Evolutionary conservation across 352 stramenopile species (phyloP), one percentile per base, ranked within the genome.

Genomic region (Globisporangium irregulare): DNA sequence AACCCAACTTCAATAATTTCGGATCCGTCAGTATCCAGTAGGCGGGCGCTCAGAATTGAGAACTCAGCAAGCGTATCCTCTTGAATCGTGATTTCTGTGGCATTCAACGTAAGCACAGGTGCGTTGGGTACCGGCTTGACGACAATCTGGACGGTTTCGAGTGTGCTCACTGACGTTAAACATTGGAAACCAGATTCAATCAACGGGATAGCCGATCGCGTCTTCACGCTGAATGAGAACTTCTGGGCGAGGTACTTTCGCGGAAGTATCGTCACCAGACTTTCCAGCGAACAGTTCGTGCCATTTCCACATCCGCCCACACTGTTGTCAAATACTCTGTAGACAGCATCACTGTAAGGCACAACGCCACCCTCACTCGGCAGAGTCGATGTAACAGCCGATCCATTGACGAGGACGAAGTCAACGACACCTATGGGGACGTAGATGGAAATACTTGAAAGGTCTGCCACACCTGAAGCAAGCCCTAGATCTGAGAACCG

Each of bases 1-100:
- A 76, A 68, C 1, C 65, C 65, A 10, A 86, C 54, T 57, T 90
- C 79, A 29, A 90, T 78, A 4, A 74, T 67, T 62, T 87, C 79
- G 0, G 81, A 90, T 18, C 78, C 79, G 51, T 86, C 81, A 9
- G 25, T 38, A 25, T 90, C 81, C 0, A 81, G 68, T 1, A 81
- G 85, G 0, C 68, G 71, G 0, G 74, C 81, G 10, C 79, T 72
- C 4, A 78, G 15, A 7, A 90, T 77, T 29, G 43, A 68, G 34
- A 90, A 75, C 8, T 60, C 60, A 5, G 24, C 71, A n/a, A 38
- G n/a, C 0, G 71, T 64, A 27, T 90, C 79, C 56, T 87, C 81
- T 1, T 67, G 27, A 7, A 59, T 77, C 4, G 67, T 63, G 48
- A 87, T 20, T 7, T 62, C 18, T 2, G 76, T 64, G 6, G 62